These are phyloP conservation scores for Atkinsonella texensis DNA, from an alignment of 2,329 filamentous ascomycete genomes.

Conservation along the genomic window DNA sequence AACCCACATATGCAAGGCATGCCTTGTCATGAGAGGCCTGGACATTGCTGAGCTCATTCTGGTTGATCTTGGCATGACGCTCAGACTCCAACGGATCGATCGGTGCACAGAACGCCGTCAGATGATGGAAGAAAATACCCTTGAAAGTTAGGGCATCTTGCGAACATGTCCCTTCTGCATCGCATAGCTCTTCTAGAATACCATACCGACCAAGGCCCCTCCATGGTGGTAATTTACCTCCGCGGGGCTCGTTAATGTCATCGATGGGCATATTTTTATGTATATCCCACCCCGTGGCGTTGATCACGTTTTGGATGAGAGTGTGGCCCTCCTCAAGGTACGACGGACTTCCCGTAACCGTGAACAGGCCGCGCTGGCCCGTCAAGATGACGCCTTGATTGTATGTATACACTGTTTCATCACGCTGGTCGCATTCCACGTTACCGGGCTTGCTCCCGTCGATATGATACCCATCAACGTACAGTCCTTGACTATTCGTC, in stretches of 20 bases:
- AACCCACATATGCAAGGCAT: constrained; percentile 56
- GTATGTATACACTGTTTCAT: constrained; percentile 89
- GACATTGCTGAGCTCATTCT: constrained; percentile 16
- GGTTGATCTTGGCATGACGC: constrained; percentile 7
- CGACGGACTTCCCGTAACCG: constrained; percentile 55
- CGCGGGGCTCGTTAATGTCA: constrained; percentile 17
- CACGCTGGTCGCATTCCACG: constrained; percentile 63
- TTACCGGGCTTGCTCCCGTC: constrained; percentile 48
- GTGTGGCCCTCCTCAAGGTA: constrained; percentile 71
- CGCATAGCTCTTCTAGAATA: constrained; percentile 75
- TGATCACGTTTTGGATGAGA: constrained; percentile 63
- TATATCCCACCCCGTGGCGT: constrained; percentile 64
- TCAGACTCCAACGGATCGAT: constrained; percentile 29
- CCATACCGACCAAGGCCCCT: constrained; percentile 66
- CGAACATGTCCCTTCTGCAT: constrained; percentile 60
- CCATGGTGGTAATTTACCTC: constrained; percentile 43
- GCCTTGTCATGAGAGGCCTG: constrained; percentile 38
- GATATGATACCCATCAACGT: constrained; percentile 83
- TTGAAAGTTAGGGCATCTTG: constrained; percentile 89
- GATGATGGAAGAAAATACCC: constrained; percentile 86
- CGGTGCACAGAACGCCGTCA: constrained; percentile 63
- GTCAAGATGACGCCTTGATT: constrained; percentile 88
- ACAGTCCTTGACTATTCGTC: constrained; percentile 64
- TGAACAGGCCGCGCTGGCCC: constrained; percentile 68
- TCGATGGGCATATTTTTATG: constrained; percentile 29